A percentile compares a stretch with the other conserved stretches of the same genome.
These are phyloP conservation scores for Talaromyces adpressus DNA, from an alignment of 495 filamentous ascomycete species.

Conservation along the genomic window DNA sequence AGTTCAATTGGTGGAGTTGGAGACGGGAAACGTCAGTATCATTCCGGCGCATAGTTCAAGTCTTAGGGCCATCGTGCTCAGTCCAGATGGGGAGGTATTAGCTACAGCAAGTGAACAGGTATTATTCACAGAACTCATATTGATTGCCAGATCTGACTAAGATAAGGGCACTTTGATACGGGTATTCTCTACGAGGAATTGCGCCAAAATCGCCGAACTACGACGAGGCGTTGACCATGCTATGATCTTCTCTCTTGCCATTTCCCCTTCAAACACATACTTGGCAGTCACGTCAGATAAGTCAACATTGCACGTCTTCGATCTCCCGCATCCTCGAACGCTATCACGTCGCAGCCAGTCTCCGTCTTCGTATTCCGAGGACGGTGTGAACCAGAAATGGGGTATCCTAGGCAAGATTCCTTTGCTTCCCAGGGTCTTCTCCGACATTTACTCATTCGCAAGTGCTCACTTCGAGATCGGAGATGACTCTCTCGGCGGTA, in stretches of 20 bases:
- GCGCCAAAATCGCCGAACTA: slow-evolving; percentile 72
- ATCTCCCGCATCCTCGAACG: slow-evolving; percentile 47
- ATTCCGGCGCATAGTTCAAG: slow-evolving; percentile 83
- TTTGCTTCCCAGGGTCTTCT: slow-evolving; percentile 70
- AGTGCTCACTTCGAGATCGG: slow-evolving; percentile 71
- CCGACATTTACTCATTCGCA: slow-evolving; percentile 75
- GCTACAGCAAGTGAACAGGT: slow-evolving; percentile 89
- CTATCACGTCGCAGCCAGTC: slow-evolving; percentile 25
- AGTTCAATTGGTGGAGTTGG: slow-evolving; percentile 82
- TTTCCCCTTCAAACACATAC: slow-evolving; percentile 69
- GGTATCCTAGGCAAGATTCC: slow-evolving; percentile 72
- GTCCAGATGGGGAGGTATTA: slow-evolving; percentile 69
- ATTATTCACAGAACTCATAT: slow-evolving; percentile 14
- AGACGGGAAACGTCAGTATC: slow-evolving; percentile 81
- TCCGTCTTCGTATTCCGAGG: slow-evolving; percentile 31
- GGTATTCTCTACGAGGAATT: slow-evolving; percentile 69
- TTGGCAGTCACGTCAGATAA: slow-evolving; percentile 97
- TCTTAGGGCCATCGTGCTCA: slow-evolving; percentile 73
- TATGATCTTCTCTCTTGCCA: slow-evolving; percentile 76
- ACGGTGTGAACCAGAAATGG: slow-evolving; percentile 62
- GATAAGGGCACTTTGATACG: slow-evolving; percentile 78
- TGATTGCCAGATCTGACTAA: slow-evolving; percentile 9
- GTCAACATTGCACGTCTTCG: slow-evolving; percentile 88
- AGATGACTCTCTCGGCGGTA: slow-evolving; percentile 49
- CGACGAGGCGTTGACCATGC: slow-evolving; percentile 86